These are phyloP conservation scores for Exophiala phaeomuriformis DNA, from an alignment of 2,329 filamentous ascomycete species.

Conservation along the genomic window DNA sequence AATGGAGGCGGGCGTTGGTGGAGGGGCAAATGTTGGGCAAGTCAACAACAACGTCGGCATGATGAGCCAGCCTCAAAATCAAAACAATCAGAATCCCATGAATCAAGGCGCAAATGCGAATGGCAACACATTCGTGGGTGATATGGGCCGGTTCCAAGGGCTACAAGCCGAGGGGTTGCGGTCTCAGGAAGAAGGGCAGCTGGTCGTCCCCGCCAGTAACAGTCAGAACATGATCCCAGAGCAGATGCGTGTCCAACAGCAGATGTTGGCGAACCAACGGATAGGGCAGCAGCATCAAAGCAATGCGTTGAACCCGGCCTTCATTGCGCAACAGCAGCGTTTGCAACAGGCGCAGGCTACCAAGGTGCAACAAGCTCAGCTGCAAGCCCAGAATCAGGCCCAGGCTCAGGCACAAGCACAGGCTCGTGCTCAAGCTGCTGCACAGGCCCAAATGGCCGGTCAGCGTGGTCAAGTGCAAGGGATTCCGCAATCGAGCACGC, in stretches of 20 bases:
- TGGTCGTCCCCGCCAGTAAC: slow-evolving; percentile 58
- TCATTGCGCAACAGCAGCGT: slow-evolving; percentile 39
- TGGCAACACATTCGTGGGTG: slow-evolving; percentile 33
- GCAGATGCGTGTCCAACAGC: slow-evolving; percentile 37
- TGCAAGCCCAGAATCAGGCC: slow-evolving; percentile 36
- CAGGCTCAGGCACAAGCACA: slow-evolving; percentile 29
- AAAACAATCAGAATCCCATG: slow-evolving; percentile 27
- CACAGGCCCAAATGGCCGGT: slow-evolving; percentile 31
- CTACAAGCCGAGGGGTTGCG: slow-evolving; percentile 57
- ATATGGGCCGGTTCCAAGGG: slow-evolving; percentile 50
- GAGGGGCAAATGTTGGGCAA: slow-evolving; percentile 6
- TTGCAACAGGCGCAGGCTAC: slow-evolving; percentile 34
- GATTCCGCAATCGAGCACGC: slow-evolving; percentile 37
- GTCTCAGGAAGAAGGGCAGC: slow-evolving; percentile 53
- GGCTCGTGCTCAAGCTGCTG: slow-evolving; percentile 35
- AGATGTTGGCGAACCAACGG: slow-evolving; percentile 38
- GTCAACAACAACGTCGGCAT: slow-evolving; percentile 13
- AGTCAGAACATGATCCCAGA: slow-evolving; percentile 41
- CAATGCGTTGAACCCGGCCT: slow-evolving; percentile 36
- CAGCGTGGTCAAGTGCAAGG: slow-evolving; percentile 34
- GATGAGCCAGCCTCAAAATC: slow-evolving; percentile 16
- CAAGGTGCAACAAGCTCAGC: slow-evolving; percentile 33
- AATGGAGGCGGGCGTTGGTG: slow-evolving; percentile 16
- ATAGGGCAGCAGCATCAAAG: slow-evolving; percentile 34
- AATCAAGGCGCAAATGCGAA: slow-evolving; percentile 10